Base-by-base conservation (phyloP, 2,329 filamentous ascomycete species). In the Aspergillus ochraceus region DNA sequence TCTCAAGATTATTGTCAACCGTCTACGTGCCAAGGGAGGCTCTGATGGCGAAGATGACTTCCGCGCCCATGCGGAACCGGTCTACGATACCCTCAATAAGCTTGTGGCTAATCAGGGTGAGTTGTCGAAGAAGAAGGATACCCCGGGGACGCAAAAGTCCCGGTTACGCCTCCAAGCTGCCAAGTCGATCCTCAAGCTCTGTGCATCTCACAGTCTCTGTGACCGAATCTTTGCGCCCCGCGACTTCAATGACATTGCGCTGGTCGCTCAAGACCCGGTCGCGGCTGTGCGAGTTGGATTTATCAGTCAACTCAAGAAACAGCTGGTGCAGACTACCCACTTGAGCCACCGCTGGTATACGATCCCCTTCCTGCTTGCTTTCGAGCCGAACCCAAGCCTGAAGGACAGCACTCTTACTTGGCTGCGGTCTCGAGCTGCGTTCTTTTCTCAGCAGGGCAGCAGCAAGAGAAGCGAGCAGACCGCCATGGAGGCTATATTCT, bases 311-410 rank as follows among this genome's bases (percentile, higher is more conserved):
- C 80, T 99, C 46, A 95, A 96, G 77, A 97, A 96, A 77, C 75
- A 74, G 58, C 65, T 79, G 19, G 72, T 74, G n/a, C 76, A 77
- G 61, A 71, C 68, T n/a, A 68, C 75, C 6, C 94, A 96, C 70
- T 85, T 98, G 4, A 90, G 90, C 10, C 86, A 89, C 55, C 88
- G 94, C 10, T 99, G 96, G 82, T 95, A 96, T 74, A 90, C 91
- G 0, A 88, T 97, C 46, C 83, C 96, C 6, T 98, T 97, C 79
- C 80, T 98, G 49, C 89, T 92, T 32, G 94, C 95, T 1, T 97
- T 95, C 72, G 95, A 99, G 77, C 95, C 94, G 0, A 84, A 87
- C 42, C 73, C 79, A n/a, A 84, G 86, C 17, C 85, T 96, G 72
- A 90, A 88, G 72, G 86, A 86, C 53, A 86, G 89, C 47, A 88